Base-by-base conservation (phyloP, 768 basidiomycete genomes). In the Strobilomyces echinocephalus region DNA sequence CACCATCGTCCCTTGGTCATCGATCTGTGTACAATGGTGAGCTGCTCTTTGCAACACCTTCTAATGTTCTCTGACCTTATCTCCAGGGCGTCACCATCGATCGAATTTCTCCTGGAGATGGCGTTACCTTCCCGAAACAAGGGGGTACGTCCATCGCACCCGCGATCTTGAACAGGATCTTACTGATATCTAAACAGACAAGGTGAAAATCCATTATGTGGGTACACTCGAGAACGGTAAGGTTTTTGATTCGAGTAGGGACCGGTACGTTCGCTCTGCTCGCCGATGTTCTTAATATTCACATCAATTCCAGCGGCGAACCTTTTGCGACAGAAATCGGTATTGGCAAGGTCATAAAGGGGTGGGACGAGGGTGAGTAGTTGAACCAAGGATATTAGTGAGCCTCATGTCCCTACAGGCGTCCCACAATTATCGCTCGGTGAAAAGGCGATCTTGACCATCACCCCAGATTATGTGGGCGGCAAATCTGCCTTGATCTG, bases 321-420 rank as follows among this genome's bases (percentile, higher is more conserved):
- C 80, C 88, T 1, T 92, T 93, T 67, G 61, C 70, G 56, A 89
- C 87, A 4, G 64, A 80, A 65, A 91, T 92, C 57, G 89, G 91
- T 42, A 74, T 82, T 18, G 87, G 88, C 8, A 83, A 85, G 64
- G 91, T 95, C 44, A 93, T 95, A 73, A 86, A 77, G 64, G 89
- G 91, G 30, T 94, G 91, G 92, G 91, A 93, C 63, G 88, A 92
- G 69, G 91, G 92, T 85, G 59, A 61, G 78, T 71, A 34, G 26
- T 8, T 14, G 12, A 9, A 18, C 41, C 28, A 11, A 30, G 8
- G 21, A 31, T 28, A 7, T 15, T 11, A 12, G 42, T 8, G 11
- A 16, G 16, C 10, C 26, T 56, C 34, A 58, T 51, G 38, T 28
- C 34, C 43, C 9, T 7, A 44, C 62, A 91, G 90, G 84, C 46